Evolutionary conservation across 257 asterid genomes (phyloP), one percentile per base, ranked within the genome.

Genomic region (Leonotis leonurus): DNA sequence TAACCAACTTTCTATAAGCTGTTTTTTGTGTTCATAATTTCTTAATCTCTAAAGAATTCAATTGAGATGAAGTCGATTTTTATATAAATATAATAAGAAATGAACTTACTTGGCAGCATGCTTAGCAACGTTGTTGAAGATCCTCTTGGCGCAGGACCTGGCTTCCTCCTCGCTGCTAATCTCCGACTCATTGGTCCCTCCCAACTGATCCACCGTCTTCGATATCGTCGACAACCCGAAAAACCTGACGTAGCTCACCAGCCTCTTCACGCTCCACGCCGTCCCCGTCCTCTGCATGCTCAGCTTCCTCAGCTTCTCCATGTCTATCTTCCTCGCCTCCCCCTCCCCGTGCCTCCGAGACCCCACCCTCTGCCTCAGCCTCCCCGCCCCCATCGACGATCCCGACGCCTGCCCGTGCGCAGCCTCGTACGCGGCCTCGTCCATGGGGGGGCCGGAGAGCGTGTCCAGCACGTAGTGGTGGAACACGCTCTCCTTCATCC

Each of bases 71-170:
- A n/a, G n/a, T n/a, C n/a, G n/a, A n/a, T n/a, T n/a, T n/a, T n/a
- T n/a, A n/a, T n/a, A n/a, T n/a, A n/a, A n/a, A n/a, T n/a, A n/a
- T n/a, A n/a, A n/a, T n/a, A 0, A 7, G 18, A 5, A 3, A 49
- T 2, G 1, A 56, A 14, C 81, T 73, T 79, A 84, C 92, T 75
- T 81, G 78, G 81, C 83, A 46, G 77, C 81, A 0, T 80, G 81
- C 60, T 79, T 77, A 12, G 89, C 92, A 0, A 84, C 92, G 68
- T 82, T 77, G 70, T 64, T 81, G 81, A 84, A 84, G 49, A 79
- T 84, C 80, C 67, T 74, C 74, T 73, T 80, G 22, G 81, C 81
- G 48, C 81, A 73, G 6, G 5, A 70, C 50, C 68, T 75, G 0
- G 86, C 92, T 67, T 81, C 86, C 81, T 65, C 71, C 30, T 84